Percentiles rank a stretch among this genome's conserved stretches.
Evolutionary conservation across 495 filamentous ascomycete species (phyloP).

Genomic region (Tirmania nivea): DNA sequence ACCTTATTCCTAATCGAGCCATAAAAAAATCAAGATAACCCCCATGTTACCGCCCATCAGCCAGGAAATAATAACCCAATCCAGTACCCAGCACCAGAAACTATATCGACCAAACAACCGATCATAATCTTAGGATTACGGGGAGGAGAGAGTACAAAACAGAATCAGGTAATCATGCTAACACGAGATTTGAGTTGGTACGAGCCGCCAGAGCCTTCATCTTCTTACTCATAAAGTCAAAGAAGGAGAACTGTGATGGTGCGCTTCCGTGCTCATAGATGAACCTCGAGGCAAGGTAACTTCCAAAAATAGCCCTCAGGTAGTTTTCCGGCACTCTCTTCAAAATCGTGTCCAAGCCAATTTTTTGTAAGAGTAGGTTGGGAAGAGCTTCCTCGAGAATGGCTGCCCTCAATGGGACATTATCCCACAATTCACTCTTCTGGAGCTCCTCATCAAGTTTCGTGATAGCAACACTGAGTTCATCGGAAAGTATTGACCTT

Average conservation of each 20-base stretch:
- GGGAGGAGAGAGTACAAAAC: no score
- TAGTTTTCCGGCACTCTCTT: slow-evolving; percentile 78
- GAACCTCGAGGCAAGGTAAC: slow-evolving; percentile 81
- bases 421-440: slow-evolving; percentile 75
- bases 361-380: slow-evolving; percentile 60
- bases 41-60: no score
- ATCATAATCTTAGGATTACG: no score
- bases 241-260: slow-evolving; percentile 94
- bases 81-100: no score
- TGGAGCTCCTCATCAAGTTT: slow-evolving; percentile 89
- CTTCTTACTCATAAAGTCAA: slow-evolving; percentile 39
- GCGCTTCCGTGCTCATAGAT: slow-evolving; percentile 84
- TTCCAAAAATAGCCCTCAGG: slow-evolving; percentile 84
- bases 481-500: slow-evolving; percentile 69
- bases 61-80: no score
- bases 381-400: slow-evolving; percentile 77
- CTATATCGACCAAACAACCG: no score
- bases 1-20: no score
- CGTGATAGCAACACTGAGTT: slow-evolving; percentile 75
- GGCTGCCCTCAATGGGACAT: slow-evolving; percentile 48
- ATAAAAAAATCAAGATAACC: no score
- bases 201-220: neutral
- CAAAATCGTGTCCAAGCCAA: slow-evolving; percentile 74
- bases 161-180: no score
- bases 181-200: no score